Percentiles rank a stretch among this genome's conserved stretches.
Evolutionary conservation across 2,329 filamentous ascomycete species (phyloP).

Genomic region (Colletotrichum sp.): DNA sequence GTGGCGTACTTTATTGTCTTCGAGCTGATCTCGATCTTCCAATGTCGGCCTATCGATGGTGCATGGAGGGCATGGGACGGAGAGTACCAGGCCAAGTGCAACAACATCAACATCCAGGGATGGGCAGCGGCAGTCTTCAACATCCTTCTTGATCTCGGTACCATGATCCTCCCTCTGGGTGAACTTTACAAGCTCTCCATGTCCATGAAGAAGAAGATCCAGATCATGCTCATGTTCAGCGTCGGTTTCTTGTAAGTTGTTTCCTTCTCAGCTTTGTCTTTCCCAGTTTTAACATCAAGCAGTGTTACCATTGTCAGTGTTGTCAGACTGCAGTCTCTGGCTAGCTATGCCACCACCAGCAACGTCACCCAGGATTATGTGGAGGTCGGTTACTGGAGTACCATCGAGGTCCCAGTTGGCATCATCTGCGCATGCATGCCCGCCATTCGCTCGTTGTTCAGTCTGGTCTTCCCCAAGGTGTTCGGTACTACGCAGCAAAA

Average conservation of each 20-base stretch:
- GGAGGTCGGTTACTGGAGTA: constrained; percentile 17
- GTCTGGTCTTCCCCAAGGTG: constrained; percentile 35
- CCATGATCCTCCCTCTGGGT: constrained; percentile 40
- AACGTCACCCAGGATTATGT: constrained; percentile 25
- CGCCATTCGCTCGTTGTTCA: constrained; percentile 37
- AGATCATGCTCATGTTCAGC: constrained; percentile 48
- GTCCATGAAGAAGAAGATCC: constrained; percentile 46
- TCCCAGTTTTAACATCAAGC: accelerated
- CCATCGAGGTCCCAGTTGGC: constrained; percentile 15
- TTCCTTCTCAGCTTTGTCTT: accelerated
- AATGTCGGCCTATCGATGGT: constrained; percentile 6
- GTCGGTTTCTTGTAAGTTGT: constrained; percentile 41
- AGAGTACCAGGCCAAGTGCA: constrained; percentile 25
- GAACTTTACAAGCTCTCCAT: constrained; percentile 41
- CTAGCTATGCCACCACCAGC: constrained; percentile 21
- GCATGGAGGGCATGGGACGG: constrained; percentile 29
- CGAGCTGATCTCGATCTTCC: constrained; percentile 31
- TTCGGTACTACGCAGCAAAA: constrained; percentile 30
- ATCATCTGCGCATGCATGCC: constrained; percentile 22
- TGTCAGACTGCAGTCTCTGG: constrained; percentile 31
- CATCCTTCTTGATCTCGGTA: constrained; percentile 37
- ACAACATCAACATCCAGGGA: constrained; percentile 34
- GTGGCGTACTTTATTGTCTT: constrained; percentile 27
- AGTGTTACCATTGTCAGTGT: constrained; percentile 37
- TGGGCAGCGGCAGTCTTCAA: constrained; percentile 32